These are phyloP conservation scores for Balamuthia mandrillaris DNA, from an alignment of 208 protist species.

Conservation along the genomic window DNA sequence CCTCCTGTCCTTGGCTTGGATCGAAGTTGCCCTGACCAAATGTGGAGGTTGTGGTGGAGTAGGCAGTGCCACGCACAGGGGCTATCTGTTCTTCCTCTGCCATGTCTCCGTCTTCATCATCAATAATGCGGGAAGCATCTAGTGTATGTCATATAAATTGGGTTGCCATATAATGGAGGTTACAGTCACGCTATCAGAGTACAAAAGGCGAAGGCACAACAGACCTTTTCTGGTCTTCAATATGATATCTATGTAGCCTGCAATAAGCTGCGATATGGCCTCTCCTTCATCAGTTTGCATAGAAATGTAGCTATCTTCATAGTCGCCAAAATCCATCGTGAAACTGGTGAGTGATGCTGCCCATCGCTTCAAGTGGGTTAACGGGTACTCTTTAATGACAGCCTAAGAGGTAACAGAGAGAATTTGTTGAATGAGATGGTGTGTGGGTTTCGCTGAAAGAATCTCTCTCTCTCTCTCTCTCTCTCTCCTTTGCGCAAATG, in stretches of 20 bases:
- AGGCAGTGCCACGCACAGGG: neutral
- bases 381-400: conserved; percentile 55
- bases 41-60: neutral
- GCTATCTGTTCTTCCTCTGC: conserved; percentile 19
- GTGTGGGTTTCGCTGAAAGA: no score
- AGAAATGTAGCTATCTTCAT: conserved; percentile 60
- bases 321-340: conserved; percentile 79
- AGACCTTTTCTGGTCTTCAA: conserved; percentile 38
- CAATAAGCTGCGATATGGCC: conserved; percentile 63
- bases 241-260: conserved; percentile 75
- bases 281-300: conserved; percentile 62
- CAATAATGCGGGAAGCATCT: conserved; percentile 20
- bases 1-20: no score
- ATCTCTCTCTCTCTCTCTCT: no score
- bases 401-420: neutral
- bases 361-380: conserved; percentile 70
- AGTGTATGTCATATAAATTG: no score
- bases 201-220: no score
- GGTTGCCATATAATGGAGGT: no score
- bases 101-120: neutral
- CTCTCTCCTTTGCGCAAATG: no score
- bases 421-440: no score
- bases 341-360: conserved; percentile 60
- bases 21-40: neutral
- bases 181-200: no score